phyloP scores from a whole-genome alignment of 2,329 filamentous ascomycete species.

The Aspergillus transmontanensis region DNA sequence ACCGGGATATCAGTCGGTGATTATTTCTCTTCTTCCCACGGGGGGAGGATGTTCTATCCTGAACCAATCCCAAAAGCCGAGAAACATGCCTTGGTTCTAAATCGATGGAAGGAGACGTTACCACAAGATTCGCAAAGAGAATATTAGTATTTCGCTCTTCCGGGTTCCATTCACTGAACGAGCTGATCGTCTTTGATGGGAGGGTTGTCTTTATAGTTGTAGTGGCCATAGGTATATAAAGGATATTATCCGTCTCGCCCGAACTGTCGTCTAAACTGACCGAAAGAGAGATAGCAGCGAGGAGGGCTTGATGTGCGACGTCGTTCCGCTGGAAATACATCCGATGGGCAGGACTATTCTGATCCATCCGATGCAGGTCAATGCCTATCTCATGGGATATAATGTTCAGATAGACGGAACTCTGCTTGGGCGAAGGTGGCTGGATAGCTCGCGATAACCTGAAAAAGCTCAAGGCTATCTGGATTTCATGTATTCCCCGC shows the following conservation, averaged over 20 bases:
- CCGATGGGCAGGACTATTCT: slow-evolving; percentile 88
- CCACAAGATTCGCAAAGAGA: slow-evolving; percentile 90
- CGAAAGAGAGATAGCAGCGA: slow-evolving; percentile 89
- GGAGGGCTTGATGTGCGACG: slow-evolving; percentile 89
- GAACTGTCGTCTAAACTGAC: slow-evolving; percentile 89
- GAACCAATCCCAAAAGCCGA: slow-evolving; percentile 75
- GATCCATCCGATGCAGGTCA: slow-evolving; percentile 87
- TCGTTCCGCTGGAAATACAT: slow-evolving; percentile 97
- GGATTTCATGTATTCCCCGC: slow-evolving; percentile 91
- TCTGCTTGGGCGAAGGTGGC: slow-evolving; percentile 65
- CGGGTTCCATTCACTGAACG: slow-evolving; percentile 68
- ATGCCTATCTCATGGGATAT: slow-evolving; percentile 97
- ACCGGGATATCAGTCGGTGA: slow-evolving; percentile 77
- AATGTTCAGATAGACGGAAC: slow-evolving; percentile 78
- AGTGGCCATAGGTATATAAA: slow-evolving; percentile 97
- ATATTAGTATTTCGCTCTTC: slow-evolving; percentile 94
- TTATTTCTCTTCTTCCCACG: slow-evolving; percentile 49
- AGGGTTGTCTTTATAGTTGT: slow-evolving; percentile 92
- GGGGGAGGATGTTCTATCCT: slow-evolving; percentile 52
- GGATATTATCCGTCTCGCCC: slow-evolving; percentile 78
- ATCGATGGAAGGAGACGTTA: slow-evolving; percentile 93
- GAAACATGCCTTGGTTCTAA: slow-evolving; percentile 90
- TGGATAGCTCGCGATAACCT: slow-evolving; percentile 80
- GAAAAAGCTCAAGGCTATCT: slow-evolving; percentile 90
- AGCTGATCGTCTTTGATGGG: slow-evolving; percentile 88